Percentiles rank a stretch among this genome's conserved stretches.
These are phyloP conservation scores for Neonectria ditissima DNA, from an alignment of 2,329 filamentous ascomycete species.

Conservation along the genomic window DNA sequence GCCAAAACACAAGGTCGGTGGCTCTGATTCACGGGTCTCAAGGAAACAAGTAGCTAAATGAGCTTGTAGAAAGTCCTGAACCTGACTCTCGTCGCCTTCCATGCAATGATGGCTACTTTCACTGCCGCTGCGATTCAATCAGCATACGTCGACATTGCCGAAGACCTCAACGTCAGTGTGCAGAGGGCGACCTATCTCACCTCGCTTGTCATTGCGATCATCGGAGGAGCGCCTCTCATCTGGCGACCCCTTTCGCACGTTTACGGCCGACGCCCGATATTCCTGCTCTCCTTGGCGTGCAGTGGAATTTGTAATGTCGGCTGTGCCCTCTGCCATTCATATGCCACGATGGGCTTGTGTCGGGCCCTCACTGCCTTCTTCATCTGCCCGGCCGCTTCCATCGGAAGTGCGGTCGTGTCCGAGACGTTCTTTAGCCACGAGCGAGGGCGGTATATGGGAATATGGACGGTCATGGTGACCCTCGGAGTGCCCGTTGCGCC, in stretches of 20 bases:
- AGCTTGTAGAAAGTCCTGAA: conserved; percentile 61
- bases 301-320: conserved; percentile 63
- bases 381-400: conserved; percentile 60
- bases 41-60: not conserved
- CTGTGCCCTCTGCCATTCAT: conserved; percentile 61
- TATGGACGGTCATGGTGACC: conserved; percentile 39
- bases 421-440: conserved; percentile 34
- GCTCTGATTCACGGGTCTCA: no score
- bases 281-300: conserved; percentile 60
- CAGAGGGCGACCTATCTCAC: conserved; percentile 65
- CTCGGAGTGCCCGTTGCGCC: conserved; percentile 47
- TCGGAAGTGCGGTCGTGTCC: conserved; percentile 35
- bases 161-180: conserved; percentile 61
- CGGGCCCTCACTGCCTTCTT: conserved; percentile 65
- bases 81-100: conserved; percentile 65
- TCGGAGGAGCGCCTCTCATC: conserved; percentile 55
- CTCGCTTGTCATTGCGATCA: conserved; percentile 36
- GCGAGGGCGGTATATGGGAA: conserved; percentile 32
- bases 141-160: conserved; percentile 64
- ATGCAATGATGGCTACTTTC: conserved; percentile 69
- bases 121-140: conserved; percentile 65
- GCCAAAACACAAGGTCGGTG: conserved; percentile 22
- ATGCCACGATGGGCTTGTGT: conserved; percentile 61
- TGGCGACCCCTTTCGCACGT: conserved; percentile 67
- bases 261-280: conserved; percentile 66